Conservation (phyloP, 768 basidiomycete species). For the Suillus weaverae region DNA sequence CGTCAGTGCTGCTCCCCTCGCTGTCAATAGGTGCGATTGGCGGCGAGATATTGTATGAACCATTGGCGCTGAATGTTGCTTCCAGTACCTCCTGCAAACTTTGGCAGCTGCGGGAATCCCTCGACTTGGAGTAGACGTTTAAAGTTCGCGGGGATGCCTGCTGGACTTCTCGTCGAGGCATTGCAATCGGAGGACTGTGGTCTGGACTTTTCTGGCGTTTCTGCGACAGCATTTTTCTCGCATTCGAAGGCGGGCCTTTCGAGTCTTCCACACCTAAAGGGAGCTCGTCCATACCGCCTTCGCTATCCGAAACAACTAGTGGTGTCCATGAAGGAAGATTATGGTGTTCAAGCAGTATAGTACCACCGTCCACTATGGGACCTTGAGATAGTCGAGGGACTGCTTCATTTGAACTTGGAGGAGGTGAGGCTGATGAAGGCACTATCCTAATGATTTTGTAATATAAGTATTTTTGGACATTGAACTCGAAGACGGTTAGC, state of each 20-base stretch:
- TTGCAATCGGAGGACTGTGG: not conserved
- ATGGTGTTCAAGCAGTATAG: not conserved
- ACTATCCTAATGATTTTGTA: not conserved
- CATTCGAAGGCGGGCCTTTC: not conserved
- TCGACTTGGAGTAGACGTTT: no score
- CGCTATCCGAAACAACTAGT: not conserved
- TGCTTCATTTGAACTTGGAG: not conserved
- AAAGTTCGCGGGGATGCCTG: not conserved
- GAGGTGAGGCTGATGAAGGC: not conserved
- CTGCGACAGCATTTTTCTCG: not conserved
- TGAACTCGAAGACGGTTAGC: not conserved
- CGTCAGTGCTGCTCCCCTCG: not conserved
- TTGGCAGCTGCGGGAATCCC: not conserved
- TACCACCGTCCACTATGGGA: no score
- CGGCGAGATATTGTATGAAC: not conserved
- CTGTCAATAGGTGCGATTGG: not conserved
- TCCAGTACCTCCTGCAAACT: not conserved
- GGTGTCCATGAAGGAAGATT: constrained; percentile 2
- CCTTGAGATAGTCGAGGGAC: not conserved
- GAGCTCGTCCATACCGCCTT: not conserved
- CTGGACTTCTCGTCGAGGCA: not conserved
- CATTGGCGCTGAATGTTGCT: not conserved
- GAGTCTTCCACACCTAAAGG: not conserved
- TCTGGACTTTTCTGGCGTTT: not conserved
- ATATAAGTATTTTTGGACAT: not conserved